Evolutionary conservation across 208 protist genomes (phyloP), one percentile per base, ranked within the genome.

Genomic region (Wallacemonas sp.): DNA sequence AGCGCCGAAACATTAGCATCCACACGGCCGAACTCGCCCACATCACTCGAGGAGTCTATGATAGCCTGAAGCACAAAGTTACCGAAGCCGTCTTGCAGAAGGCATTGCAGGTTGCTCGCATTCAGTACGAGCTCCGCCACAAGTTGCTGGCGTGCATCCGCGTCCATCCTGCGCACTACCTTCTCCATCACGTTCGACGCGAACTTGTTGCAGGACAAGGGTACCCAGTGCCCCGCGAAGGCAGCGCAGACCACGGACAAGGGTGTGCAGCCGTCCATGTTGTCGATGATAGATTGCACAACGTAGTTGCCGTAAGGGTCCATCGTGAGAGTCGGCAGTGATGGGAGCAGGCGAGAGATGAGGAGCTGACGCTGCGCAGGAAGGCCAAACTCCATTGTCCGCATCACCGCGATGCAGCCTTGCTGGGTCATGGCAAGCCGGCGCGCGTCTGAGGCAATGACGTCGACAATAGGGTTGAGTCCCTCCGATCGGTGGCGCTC

Each of bases 131-230:
- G 70, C 62, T 95, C 88, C 1, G 65, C 59, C 14, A 96, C 66
- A 28, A 95, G 59, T 17, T 44, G 53, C 44, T 70, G 47, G 53
- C 84, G 85, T 12, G 66, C 51, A 17, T 27, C 36, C 2, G 63
- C 75, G 26, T 68, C 60, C 42, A 91, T 64, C 54, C 68, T 66
- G 28, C 78, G 62, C 17, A 96, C 72, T 27, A 93, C 76, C 45
- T 89, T 90, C 61, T 96, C 88, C 68, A 96, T 83, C 60, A 95
- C 91, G 68, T 96, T 96, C 31, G 86, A 94, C 34, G 82, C 90
- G 70, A 82, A 96, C 75, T 96, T 95, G 66, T 96, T 84, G 47
- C 81, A 84, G 19, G 82, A 88, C 24, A 94, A 75, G 45, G 63
- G 34, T 47, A 91, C 68, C 78, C 78, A 91, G 65, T 90, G 77